A percentile compares a stretch with the other conserved stretches of the same genome.
Evolutionary conservation across 1,139 yeast genomes (phyloP).

Genomic region (Zygoascus meyerae): DNA sequence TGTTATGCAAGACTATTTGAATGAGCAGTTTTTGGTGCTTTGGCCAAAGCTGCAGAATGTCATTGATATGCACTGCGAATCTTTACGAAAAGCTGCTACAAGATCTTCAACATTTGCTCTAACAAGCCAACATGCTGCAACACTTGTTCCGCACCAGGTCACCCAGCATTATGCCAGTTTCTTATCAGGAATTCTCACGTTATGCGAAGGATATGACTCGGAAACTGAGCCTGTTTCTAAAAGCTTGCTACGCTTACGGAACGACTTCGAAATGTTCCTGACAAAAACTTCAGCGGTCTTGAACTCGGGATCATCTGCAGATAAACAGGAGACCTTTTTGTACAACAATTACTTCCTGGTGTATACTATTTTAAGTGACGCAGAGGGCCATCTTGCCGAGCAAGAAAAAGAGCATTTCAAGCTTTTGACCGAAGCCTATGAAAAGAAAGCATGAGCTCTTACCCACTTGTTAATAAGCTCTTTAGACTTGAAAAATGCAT

Average conservation of each 20-base stretch:
- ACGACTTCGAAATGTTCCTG: slow-evolving; percentile 72
- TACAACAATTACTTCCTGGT: slow-evolving; percentile 61
- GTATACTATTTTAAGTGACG: slow-evolving; percentile 38
- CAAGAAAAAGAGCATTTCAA: slow-evolving; percentile 59
- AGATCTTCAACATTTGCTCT: slow-evolving; percentile 26
- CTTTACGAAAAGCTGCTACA: slow-evolving; percentile 44
- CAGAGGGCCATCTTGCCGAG: slow-evolving; percentile 47
- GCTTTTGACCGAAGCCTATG: slow-evolving; percentile 55
- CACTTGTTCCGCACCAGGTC: slow-evolving; percentile 52
- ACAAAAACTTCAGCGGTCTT: slow-evolving; percentile 50
- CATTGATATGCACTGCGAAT: slow-evolving; percentile 71
- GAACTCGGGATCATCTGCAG: slow-evolving; percentile 34
- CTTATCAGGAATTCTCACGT: slow-evolving; percentile 62
- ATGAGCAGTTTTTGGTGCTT: slow-evolving; percentile 54
- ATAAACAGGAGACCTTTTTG: slow-evolving; percentile 61
- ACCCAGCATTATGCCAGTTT: slow-evolving; percentile 79
- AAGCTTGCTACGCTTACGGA: slow-evolving; percentile 62
- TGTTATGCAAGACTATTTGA: slow-evolving; percentile 66
- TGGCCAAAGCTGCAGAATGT: slow-evolving; percentile 86
- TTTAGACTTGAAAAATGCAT: too few relatives aligned
- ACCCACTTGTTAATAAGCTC: too few relatives aligned
- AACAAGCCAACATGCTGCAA: slow-evolving; percentile 28
- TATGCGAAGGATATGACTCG: slow-evolving; percentile 35
- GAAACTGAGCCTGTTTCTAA: slow-evolving; percentile 63
- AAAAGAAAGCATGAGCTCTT: neutral